These are phyloP conservation scores for Clonostachys chloroleuca DNA, from an alignment of 2,329 filamentous ascomycete genomes.

Conservation along the genomic window DNA sequence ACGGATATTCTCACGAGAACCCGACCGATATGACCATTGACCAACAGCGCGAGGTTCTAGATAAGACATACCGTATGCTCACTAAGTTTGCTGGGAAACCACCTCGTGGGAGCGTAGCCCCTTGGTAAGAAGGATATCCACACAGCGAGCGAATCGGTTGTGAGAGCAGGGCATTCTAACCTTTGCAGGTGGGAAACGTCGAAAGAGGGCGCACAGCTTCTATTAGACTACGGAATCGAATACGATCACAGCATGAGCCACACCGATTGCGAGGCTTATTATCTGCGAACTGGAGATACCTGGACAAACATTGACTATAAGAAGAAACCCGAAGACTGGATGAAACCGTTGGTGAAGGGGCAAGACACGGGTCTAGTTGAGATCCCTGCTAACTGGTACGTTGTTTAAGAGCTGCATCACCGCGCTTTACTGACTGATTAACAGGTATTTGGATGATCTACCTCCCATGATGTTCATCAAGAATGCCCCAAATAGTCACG, in stretches of 20 bases:
- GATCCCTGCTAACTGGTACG: slow-evolving; percentile 56
- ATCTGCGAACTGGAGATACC: slow-evolving; percentile 55
- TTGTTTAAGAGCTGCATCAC: slow-evolving; percentile 14
- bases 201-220: slow-evolving; percentile 60
- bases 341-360: slow-evolving; percentile 59
- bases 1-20: slow-evolving; percentile 74
- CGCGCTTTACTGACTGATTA: too few species aligned
- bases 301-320: slow-evolving; percentile 66
- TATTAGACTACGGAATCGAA: slow-evolving; percentile 63
- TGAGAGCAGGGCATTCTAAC: too few species aligned
- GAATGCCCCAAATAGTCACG: slow-evolving; percentile 59
- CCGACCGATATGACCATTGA: slow-evolving; percentile 67
- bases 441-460: slow-evolving; percentile 39
- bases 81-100: slow-evolving; percentile 68
- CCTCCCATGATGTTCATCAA: slow-evolving; percentile 74
- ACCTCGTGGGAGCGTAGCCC: slow-evolving; percentile 67
- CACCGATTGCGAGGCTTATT: slow-evolving; percentile 61
- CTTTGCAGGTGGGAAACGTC: slow-evolving; percentile 57
- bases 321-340: slow-evolving; percentile 60
- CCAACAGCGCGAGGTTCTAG: slow-evolving; percentile 71
- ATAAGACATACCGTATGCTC: slow-evolving; percentile 68
- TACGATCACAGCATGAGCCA: slow-evolving; percentile 67
- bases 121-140: slow-evolving; percentile 32
- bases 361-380: slow-evolving; percentile 58
- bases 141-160: too few species aligned